Evolutionary conservation across 2,329 filamentous ascomycete genomes (phyloP), one percentile per base, ranked within the genome.

Genomic region (Niveomyces coronatus): DNA sequence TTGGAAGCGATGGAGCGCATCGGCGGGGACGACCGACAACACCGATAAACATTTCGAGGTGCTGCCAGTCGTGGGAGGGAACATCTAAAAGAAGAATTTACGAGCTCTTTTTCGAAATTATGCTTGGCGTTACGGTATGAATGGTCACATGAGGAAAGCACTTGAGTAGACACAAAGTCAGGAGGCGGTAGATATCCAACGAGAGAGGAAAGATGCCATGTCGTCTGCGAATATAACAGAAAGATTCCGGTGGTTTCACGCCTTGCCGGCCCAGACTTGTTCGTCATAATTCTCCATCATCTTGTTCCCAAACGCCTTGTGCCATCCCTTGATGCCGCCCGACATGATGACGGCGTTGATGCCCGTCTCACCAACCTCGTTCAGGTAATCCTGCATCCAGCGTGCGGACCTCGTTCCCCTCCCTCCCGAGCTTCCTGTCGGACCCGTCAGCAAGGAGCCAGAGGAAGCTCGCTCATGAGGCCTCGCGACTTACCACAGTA

Each of bases 1-100:
- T 76, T 98, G 40, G 93, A 98, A 65, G 85, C 79, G 9, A 62
- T 85, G 41, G 75, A 79, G 57, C 68, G 79, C 53, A 81, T 84
- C 49, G 76, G 74, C 45, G 74, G 75, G 42, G 72, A 76, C 52
- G 72, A 79, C 47, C 62, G 61, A 49, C 59, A 57, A 51, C 52
- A 60, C 41, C 43, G 56, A 50, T 45, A 48, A 37, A 38, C 22
- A 34, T 22, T 15, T 16, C 2, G 3, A 19, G 17, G 18, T n/a
- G 18, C 19, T n/a, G 28, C 13, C 28, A 34, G 34, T 28, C 41
- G 43, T n/a, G 30, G 31, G 31, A 40, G 20, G 44, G 37, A 41
- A n/a, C n/a, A n/a, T n/a, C n/a, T n/a, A 42, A 42, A 47, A 47
- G 18, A 23, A 26, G 43, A 46, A 39, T 46, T 42, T 42, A n/a